Base-by-base conservation (phyloP, 2,329 filamentous ascomycete species). In the Furcasterigmium sp. region DNA sequence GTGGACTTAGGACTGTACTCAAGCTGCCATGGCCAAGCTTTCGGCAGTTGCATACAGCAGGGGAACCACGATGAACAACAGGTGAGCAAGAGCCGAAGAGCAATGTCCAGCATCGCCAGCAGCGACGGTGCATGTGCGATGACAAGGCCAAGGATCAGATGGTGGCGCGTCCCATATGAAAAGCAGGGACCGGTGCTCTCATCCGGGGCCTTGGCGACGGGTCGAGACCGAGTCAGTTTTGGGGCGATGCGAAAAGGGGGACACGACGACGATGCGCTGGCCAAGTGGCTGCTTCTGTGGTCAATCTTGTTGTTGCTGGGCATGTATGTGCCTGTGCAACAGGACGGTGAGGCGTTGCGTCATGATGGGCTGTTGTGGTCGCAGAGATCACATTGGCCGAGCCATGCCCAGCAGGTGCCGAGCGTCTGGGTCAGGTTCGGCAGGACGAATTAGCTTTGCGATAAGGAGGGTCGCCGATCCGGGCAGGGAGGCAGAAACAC, bases 1-100 rank as follows among this genome's bases (percentile, higher is more conserved):
- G n/a, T n/a, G n/a, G n/a, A n/a, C n/a, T n/a, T n/a, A n/a, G n/a
- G n/a, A n/a, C n/a, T n/a, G n/a, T n/a, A n/a, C n/a, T 26, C 23
- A 7, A 26, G 7, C 23, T 7, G 23, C 7, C 7, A 26, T 26
- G 7, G 23, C 23, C 23, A 26, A 26, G 23, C 23, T 26, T 26
- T 26, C 23, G 23, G 23, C 23, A 26, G 23, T 26, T 7, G 23
- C 11, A 7, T 7, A 7, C 7, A 26, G 23, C 7, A 26, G 23
- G 23, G 52, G 6, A 48, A 50, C 20, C 23, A 26, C 11, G 23
- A 26, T 26, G n/a, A n/a, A n/a, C n/a, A n/a, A n/a, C n/a, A n/a
- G n/a, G n/a, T n/a, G n/a, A n/a, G n/a, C n/a, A n/a, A n/a, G n/a
- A n/a, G n/a, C n/a, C n/a, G n/a, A n/a, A n/a, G n/a, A n/a, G n/a